A percentile compares a stretch with the other conserved stretches of the same genome.
Evolutionary conservation across 495 filamentous ascomycete species (phyloP).

Genomic region (Podospora sp.): DNA sequence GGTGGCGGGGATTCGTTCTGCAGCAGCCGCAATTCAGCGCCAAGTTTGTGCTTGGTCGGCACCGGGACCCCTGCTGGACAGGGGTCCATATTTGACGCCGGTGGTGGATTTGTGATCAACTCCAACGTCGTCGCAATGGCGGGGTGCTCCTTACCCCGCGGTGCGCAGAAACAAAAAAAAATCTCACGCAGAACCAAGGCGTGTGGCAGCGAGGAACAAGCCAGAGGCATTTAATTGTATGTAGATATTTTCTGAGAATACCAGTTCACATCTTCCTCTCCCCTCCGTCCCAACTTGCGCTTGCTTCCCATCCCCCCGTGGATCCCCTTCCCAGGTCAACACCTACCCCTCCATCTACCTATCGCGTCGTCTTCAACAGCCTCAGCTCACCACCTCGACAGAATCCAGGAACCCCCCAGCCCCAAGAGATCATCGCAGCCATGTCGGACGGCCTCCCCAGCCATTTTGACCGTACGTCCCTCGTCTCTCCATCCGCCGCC

Average conservation of each 20-base stretch:
- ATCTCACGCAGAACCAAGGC: conserved; percentile 16
- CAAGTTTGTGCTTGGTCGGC: conserved; percentile 1
- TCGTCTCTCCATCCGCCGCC: not conserved
- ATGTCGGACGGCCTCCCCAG: conserved; percentile 26
- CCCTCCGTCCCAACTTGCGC: not conserved
- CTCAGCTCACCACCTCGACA: not conserved
- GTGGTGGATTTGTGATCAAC: conserved; percentile 11
- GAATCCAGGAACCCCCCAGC: not conserved
- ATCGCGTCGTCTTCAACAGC: not conserved
- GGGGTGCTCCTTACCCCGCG: conserved; percentile 36
- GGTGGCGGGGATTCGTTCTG: not conserved
- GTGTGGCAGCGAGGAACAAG: not conserved
- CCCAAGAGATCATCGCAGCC: not conserved
- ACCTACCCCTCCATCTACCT: not conserved
- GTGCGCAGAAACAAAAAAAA: conserved; percentile 23
- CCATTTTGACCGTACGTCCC: conserved; percentile 27
- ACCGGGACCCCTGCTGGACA: conserved; percentile 9
- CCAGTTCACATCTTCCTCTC: not conserved
- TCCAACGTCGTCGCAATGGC: conserved; percentile 38
- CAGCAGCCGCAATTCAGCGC: conserved; percentile 8
- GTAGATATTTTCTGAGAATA: not conserved
- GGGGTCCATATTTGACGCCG: not conserved
- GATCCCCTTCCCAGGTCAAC: not conserved
- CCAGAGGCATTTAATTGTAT: not conserved
- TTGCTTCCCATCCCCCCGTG: not conserved